Conservation (phyloP, 2,329 filamentous ascomycete species). For the Botrytis squamosa region DNA sequence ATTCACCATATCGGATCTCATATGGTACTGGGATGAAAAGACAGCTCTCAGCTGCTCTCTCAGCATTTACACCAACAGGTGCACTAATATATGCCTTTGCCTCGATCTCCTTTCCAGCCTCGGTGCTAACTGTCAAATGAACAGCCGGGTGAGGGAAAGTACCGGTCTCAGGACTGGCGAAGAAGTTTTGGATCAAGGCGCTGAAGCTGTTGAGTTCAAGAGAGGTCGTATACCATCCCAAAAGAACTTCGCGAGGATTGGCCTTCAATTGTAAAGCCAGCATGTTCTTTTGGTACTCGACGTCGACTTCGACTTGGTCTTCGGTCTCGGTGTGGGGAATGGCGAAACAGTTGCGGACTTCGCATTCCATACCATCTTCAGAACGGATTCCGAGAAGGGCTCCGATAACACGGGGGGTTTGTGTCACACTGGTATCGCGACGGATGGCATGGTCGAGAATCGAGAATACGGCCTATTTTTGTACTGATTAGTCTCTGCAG, state of each 20-base stretch:
- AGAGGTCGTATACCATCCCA: constrained; percentile 98
- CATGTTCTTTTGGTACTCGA: constrained; percentile 99
- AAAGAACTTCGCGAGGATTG: constrained; percentile 86
- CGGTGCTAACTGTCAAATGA: constrained; percentile 90
- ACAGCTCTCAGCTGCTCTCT: constrained; percentile 93
- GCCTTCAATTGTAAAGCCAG: constrained; percentile 90
- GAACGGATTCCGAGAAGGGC: constrained; percentile 89
- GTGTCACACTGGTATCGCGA: constrained; percentile 60
- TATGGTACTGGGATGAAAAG: constrained; percentile 97
- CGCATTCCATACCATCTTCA: constrained; percentile 95
- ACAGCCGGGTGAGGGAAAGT: constrained; percentile 97
- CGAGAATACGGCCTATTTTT: constrained; percentile 61
- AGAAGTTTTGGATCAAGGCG: constrained; percentile 99
- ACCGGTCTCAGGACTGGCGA: constrained; percentile 92
- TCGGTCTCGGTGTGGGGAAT: constrained; percentile 98
- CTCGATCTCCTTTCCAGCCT: constrained; percentile 83
- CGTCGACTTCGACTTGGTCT: constrained; percentile 98
- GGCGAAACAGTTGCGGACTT: constrained; percentile 94
- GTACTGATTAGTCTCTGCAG: not conserved
- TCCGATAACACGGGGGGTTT: constrained; percentile 94
- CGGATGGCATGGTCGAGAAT: constrained; percentile 93
- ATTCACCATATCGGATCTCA: constrained; percentile 85
- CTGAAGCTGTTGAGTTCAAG: constrained; percentile 98
- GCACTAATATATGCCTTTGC: constrained; percentile 93
- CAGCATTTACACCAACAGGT: constrained; percentile 89